Conservation (phyloP, 306 rosid species). For the Castanospermum australe region DNA sequence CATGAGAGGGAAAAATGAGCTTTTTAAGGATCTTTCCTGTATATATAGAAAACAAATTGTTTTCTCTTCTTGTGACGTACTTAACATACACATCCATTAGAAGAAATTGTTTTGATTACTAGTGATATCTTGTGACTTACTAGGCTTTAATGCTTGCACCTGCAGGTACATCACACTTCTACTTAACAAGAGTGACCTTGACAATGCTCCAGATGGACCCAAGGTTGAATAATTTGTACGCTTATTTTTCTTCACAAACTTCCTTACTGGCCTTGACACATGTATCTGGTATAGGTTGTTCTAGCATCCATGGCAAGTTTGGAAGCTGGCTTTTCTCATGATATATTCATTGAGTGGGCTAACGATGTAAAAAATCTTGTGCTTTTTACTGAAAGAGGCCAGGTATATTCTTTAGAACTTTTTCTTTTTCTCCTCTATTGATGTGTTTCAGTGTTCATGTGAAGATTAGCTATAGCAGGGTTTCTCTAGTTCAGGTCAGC, state of each 20-base stretch:
- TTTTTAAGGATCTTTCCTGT: not conserved
- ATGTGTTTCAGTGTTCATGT: slow-evolving; percentile 21
- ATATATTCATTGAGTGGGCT: slow-evolving; percentile 94
- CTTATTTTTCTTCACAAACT: slow-evolving; percentile 9
- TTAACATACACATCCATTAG: not conserved
- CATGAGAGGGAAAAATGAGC: not conserved
- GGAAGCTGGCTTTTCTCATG: slow-evolving; percentile 98
- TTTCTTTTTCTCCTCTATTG: not conserved
- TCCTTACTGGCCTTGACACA: slow-evolving; percentile 16
- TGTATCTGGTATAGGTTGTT: slow-evolving; percentile 64
- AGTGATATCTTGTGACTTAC: slow-evolving; percentile 29
- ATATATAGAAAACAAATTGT: not conserved
- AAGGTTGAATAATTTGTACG: slow-evolving; percentile 55
- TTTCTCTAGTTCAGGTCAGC: not conserved
- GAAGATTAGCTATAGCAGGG: not conserved
- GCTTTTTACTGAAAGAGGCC: slow-evolving; percentile 93
- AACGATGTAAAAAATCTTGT: slow-evolving; percentile 74
- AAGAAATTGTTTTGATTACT: not conserved
- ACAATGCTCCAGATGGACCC: slow-evolving; percentile 91
- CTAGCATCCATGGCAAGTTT: slow-evolving; percentile 97
- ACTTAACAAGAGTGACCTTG: slow-evolving; percentile 81
- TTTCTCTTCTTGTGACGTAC: not conserved
- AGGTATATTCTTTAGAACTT: slow-evolving; percentile 52
- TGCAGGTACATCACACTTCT: slow-evolving; percentile 73
- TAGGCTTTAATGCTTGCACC: slow-evolving; percentile 34